Conservation (phyloP, 2,329 filamentous ascomycete species). For the Aspergillus neotritici region DNA sequence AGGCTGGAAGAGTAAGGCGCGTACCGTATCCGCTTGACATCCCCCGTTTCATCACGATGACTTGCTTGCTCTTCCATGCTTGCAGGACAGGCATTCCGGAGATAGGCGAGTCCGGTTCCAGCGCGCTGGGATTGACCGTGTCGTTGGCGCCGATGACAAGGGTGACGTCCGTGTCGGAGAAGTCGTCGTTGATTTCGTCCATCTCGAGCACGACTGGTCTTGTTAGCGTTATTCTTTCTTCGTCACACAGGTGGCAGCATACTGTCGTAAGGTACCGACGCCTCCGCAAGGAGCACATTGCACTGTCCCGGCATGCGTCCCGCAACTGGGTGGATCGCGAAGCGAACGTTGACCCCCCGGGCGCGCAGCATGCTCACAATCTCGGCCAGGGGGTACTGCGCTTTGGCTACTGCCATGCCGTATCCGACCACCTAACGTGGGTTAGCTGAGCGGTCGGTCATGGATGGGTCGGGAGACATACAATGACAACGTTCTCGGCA, state of each 20-base stretch:
- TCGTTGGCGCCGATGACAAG: constrained; percentile 90
- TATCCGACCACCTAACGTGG: constrained; percentile 63
- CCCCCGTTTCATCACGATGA: constrained; percentile 87
- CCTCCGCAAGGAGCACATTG: constrained; percentile 84
- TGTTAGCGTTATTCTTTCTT: constrained; percentile 10
- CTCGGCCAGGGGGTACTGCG: constrained; percentile 82
- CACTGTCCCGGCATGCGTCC: constrained; percentile 91
- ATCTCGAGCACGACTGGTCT: constrained; percentile 70
- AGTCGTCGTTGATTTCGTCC: constrained; percentile 95
- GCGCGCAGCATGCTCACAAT: constrained; percentile 69
- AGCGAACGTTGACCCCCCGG: constrained; percentile 74
- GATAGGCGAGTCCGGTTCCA: constrained; percentile 77
- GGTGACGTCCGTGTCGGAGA: constrained; percentile 75
- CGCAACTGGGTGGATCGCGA: constrained; percentile 85
- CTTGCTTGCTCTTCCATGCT: constrained; percentile 90
- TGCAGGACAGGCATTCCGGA: constrained; percentile 90
- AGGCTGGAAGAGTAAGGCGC: constrained; percentile 24
- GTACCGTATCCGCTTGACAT: constrained; percentile 81
- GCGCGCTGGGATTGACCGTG: constrained; percentile 82
- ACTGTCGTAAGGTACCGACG: constrained; percentile 79
- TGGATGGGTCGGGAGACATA: constrained; percentile 18
- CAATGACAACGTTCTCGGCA: constrained; percentile 80
- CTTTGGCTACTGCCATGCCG: constrained; percentile 91
- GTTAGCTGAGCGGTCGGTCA: neutral
- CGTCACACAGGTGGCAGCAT: constrained; percentile 13